Evolutionary conservation across 768 basidiomycete species (phyloP).

Genomic region (Tephrocybe sp.): DNA sequence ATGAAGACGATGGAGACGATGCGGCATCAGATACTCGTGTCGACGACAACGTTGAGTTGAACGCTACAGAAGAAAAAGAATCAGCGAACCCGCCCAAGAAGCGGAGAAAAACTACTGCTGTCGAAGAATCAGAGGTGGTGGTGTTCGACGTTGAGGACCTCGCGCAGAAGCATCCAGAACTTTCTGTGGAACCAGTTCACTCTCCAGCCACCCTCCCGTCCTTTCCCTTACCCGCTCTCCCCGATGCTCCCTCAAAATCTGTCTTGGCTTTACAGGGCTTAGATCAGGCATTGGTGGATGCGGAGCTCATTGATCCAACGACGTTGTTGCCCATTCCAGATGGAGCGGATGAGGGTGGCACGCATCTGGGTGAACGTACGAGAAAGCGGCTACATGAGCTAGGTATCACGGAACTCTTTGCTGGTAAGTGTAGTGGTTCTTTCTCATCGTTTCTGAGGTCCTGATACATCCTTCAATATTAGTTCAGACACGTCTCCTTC

Average conservation of each 20-base stretch:
- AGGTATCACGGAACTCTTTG: conserved; percentile 86
- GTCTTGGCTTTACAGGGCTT: conserved; percentile 78
- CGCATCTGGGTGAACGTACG: conserved; percentile 59
- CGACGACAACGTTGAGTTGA: conserved; percentile 13
- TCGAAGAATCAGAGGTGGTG: conserved; percentile 22
- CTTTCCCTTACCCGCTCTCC: conserved; percentile 68
- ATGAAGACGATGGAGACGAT: conserved; percentile 18
- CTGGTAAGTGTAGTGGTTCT: conserved; percentile 54
- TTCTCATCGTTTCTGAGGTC: conserved; percentile 2
- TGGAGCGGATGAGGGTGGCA: conserved; percentile 39
- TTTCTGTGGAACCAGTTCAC: conserved; percentile 22
- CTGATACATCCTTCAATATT: not conserved
- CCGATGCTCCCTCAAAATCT: conserved; percentile 68
- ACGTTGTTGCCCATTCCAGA: conserved; percentile 43
- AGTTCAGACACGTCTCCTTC: conserved; percentile 91
- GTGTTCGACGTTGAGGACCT: conserved; percentile 19
- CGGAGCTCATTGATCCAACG: conserved; percentile 65
- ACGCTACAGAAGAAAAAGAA: conserved; percentile 18
- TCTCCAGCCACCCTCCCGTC: conserved; percentile 47
- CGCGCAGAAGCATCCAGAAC: conserved; percentile 11
- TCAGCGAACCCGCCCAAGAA: conserved; percentile 39
- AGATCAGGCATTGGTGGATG: conserved; percentile 69
- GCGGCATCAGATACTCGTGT: conserved; percentile 22
- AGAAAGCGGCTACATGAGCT: conserved; percentile 66
- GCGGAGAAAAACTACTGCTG: conserved; percentile 35